These are phyloP conservation scores for Parietaria judaica DNA, from an alignment of 306 rosid species.

Conservation along the genomic window DNA sequence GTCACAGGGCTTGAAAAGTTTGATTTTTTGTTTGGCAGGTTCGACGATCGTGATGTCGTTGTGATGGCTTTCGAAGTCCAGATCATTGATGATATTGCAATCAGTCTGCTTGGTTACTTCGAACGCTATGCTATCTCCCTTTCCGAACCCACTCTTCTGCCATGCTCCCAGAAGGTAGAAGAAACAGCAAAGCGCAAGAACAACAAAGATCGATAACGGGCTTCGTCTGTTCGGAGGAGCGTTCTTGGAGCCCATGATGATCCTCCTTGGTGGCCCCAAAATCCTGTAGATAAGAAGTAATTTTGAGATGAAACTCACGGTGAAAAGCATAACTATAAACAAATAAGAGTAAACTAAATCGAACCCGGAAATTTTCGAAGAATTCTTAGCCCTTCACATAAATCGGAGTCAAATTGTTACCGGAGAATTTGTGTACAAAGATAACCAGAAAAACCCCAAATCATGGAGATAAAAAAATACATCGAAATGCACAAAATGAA, in stretches of 20 bases:
- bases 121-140: constrained; percentile 64
- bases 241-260: constrained; percentile 62
- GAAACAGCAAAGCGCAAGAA: constrained; percentile 74
- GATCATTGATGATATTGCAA: constrained; percentile 45
- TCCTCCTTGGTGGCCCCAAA: constrained; percentile 19
- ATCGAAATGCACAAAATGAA: too few species aligned
- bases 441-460: too few species aligned
- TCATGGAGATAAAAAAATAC: too few species aligned
- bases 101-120: constrained; percentile 53
- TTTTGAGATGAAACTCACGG: constrained; percentile 8
- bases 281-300: constrained; percentile 16
- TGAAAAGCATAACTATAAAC: constrained; percentile 8
- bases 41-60: constrained; percentile 37
- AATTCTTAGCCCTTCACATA: not conserved
- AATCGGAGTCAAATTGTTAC: not conserved
- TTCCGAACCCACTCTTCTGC: constrained; percentile 87
- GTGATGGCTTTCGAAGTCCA: constrained; percentile 83
- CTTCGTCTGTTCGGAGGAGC: constrained; percentile 47
- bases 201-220: constrained; percentile 64
- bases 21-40: constrained; percentile 48
- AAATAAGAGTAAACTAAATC: constrained; percentile 13
- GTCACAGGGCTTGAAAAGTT: constrained; percentile 71
- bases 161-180: constrained; percentile 96
- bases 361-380: not conserved
- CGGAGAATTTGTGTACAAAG: too few species aligned